Evolutionary conservation across 345 rosid genomes (phyloP).

Genomic region (Euclidium syriacum): DNA sequence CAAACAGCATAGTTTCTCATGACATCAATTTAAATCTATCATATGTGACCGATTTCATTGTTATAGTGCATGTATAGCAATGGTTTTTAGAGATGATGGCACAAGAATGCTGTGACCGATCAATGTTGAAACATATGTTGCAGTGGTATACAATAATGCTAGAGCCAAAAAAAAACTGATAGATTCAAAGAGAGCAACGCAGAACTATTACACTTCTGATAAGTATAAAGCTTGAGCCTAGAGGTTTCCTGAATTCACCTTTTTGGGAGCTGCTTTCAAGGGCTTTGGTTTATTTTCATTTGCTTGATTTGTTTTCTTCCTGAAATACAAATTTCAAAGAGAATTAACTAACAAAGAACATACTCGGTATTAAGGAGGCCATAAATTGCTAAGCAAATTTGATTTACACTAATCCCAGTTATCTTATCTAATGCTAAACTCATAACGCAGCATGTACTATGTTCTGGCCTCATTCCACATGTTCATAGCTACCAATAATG

Average conservation of each 20-base stretch:
- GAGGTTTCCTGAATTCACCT: conserved; percentile 34
- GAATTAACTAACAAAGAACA: background rate
- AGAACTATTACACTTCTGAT: background rate
- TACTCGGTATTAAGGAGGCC: background rate
- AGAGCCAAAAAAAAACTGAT: background rate
- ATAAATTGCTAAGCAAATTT: background rate
- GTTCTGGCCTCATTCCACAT: conserved; percentile 1
- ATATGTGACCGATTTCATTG: no score
- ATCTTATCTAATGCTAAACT: conserved; percentile 6
- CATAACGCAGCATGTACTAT: background rate
- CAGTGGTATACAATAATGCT: background rate
- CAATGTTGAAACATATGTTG: background rate
- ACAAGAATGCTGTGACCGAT: background rate
- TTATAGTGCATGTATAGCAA: no score
- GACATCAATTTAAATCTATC: background rate
- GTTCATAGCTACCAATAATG: conserved; percentile 10
- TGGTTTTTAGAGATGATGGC: background rate
- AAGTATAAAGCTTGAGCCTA: background rate
- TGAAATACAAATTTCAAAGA: conserved; percentile 13
- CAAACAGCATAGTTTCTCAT: background rate
- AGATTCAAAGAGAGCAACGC: background rate
- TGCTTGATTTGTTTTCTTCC: conserved; percentile 13
- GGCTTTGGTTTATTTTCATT: conserved; percentile 19
- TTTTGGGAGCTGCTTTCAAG: conserved; percentile 19
- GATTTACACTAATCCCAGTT: background rate